Evolutionary conservation across 371 early-diverging fungal genomes (phyloP).

Genomic region (Capniomyces stellatus): DNA sequence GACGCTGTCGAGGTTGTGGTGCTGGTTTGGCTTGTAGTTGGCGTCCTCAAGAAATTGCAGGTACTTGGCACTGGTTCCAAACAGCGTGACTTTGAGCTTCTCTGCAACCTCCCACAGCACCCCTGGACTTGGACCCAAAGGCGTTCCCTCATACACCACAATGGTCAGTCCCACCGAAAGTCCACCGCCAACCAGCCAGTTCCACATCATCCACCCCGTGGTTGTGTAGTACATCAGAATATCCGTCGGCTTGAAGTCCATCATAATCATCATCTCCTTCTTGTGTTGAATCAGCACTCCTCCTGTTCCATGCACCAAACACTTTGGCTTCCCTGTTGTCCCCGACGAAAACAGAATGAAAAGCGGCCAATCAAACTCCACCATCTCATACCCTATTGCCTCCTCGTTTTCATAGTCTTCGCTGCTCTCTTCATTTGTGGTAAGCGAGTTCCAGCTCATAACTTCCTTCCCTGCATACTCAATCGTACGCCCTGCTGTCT

Average conservation of each 20-base stretch:
- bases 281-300: constrained; percentile 59
- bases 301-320: constrained; percentile 92
- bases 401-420: constrained; percentile 7
- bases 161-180: constrained; percentile 64
- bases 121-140: constrained; percentile 65
- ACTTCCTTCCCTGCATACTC: not conserved
- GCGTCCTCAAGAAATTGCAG: constrained; percentile 77
- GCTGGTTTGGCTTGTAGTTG: constrained; percentile 37
- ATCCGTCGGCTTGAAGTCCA: constrained; percentile 50
- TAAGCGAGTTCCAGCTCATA: constrained; percentile 17
- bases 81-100: constrained; percentile 56
- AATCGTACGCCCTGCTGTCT: not conserved
- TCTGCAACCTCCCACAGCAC: constrained; percentile 69
- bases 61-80: constrained; percentile 92
- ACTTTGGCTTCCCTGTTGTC: constrained; percentile 94
- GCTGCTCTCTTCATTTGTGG: no score
- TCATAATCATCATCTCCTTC: constrained; percentile 85
- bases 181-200: constrained; percentile 80
- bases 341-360: constrained; percentile 95
- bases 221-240: constrained; percentile 88
- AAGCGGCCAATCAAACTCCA: constrained; percentile 86
- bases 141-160: constrained; percentile 87
- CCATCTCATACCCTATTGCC: constrained; percentile 47
- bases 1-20: constrained; percentile 33
- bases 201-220: constrained; percentile 99